Conservation (phyloP, 2,329 filamentous ascomycete species). For the Neoscytalidium dimidiatum region DNA sequence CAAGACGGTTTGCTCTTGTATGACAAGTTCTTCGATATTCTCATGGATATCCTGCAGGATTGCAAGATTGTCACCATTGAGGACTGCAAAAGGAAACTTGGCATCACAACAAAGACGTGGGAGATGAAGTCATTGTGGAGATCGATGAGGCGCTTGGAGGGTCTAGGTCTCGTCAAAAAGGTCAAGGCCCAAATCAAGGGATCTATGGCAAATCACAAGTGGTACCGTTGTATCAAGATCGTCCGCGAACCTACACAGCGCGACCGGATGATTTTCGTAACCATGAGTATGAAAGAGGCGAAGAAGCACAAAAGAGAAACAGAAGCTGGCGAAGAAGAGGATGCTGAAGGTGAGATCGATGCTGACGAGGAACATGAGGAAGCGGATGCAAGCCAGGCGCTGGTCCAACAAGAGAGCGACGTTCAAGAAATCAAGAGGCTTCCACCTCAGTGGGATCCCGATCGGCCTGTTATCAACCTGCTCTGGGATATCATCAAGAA, state of each 20-base stretch:
- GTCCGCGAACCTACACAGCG: conserved; percentile 38
- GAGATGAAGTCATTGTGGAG: conserved; percentile 41
- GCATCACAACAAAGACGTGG: conserved; percentile 32
- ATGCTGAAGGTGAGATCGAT: conserved; percentile 17
- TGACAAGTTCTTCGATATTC: conserved; percentile 49
- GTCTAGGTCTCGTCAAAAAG: conserved; percentile 42
- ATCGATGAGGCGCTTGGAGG: conserved; percentile 42
- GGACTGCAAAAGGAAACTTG: conserved; percentile 48
- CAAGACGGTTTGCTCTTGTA: conserved; percentile 47
- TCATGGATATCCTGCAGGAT: conserved; percentile 53
- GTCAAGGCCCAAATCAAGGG: conserved; percentile 40
- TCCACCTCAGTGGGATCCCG: conserved; percentile 57
- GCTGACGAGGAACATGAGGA: conserved; percentile 29
- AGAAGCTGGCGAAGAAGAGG: conserved; percentile 17
- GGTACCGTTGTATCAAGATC: conserved; percentile 42
- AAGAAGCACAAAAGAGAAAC: conserved; percentile 5
- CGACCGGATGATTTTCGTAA: conserved; percentile 36
- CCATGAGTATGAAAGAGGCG: conserved; percentile 26
- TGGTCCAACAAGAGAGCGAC: conserved; percentile 27
- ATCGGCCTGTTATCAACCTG: conserved; percentile 53
- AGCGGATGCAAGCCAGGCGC: conserved; percentile 27
- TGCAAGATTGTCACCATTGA: conserved; percentile 53
- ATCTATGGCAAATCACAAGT: conserved; percentile 25
- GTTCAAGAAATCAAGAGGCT: conserved; percentile 34
- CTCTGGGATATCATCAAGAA: conserved; percentile 52